Evolutionary conservation across 2,329 filamentous ascomycete genomes (phyloP), one percentile per base, ranked within the genome.

Genomic region (Furcasterigmium sp.): DNA sequence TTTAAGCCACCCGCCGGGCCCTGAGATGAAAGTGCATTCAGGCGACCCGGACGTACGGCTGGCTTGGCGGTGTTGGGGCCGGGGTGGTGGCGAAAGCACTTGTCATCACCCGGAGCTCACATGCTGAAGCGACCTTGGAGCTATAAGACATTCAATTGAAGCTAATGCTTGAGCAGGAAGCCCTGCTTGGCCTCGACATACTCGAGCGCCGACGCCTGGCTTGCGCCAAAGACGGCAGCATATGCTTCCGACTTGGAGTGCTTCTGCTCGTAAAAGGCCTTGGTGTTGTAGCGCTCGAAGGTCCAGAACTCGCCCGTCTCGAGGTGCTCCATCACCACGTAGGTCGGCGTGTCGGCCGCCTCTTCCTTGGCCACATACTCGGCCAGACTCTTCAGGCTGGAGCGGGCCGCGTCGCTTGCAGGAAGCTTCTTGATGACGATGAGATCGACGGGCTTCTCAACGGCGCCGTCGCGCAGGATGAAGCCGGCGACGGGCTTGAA

Each of bases 401-500:
- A 3, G 10, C n/a, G n/a, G 6, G 35, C 13, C 5, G 35, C 19
- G 5, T 21, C 19, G 18, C 35, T 13, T 18, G 7, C 19, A 5
- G 35, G 18, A 10, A 20, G 13, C 35, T 21, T 37, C n/a, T 19
- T 37, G 35, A 37, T 25, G 18, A 37, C n/a, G 19, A 37, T 11
- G 14, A 20, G 5, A 3, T 25, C 35, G 35, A 37, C 35, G 10
- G 35, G 35, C 35, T 25, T 21, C 18, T 37, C 35, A 8, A 20
- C 19, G 13, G 17, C 19, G 18, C 35, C 35, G 19, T 25, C 35
- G 19, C 35, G 35, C 2, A 37, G 35, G 35, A 37, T 10, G 35
- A 37, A 37, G 35, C 35, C 35, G 35, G 19, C 18, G 35, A 37
- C 18, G 35, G 35, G 35, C 10, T n/a, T 10, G 35, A 37, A 37